These are phyloP conservation scores for Leccinum variabile DNA, from an alignment of 1,284 basidiomycete genomes.

Conservation along the genomic window DNA sequence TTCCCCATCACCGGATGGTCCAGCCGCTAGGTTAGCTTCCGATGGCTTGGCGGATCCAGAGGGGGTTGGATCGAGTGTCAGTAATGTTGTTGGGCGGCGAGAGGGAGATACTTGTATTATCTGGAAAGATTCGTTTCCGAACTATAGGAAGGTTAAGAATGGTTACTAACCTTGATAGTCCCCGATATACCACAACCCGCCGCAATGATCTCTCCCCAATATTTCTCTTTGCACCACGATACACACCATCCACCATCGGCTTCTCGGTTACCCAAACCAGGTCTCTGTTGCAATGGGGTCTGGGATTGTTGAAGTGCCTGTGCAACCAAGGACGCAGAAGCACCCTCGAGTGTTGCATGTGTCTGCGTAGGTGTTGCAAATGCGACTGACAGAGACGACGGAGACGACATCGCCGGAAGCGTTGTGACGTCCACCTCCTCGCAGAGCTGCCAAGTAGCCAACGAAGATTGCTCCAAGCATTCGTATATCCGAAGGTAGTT, in stretches of 20 bases:
- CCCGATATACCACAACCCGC: constrained; percentile 72
- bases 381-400: constrained; percentile 49
- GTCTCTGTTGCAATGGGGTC: constrained; percentile 43
- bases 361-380: constrained; percentile 71
- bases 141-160: not conserved
- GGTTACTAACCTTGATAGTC: constrained; percentile 63
- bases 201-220: constrained; percentile 89
- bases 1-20: constrained; percentile 32
- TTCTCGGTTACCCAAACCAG: constrained; percentile 65
- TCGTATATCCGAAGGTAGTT: constrained; percentile 86
- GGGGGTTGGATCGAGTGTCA: constrained; percentile 44
- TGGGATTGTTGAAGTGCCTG: constrained; percentile 62
- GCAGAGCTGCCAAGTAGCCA: constrained; percentile 76
- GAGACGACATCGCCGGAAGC: constrained; percentile 48
- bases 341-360: constrained; percentile 51
- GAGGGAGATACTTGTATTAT: constrained; percentile 62
- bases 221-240: constrained; percentile 91
- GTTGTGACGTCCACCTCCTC: constrained; percentile 78
- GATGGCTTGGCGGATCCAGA: constrained; percentile 21
- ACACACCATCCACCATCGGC: constrained; percentile 91
- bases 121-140: constrained; percentile 31
- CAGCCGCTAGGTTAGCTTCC: constrained; percentile 27
- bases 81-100: constrained; percentile 45
- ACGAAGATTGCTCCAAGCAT: constrained; percentile 80
- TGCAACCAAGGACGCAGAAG: constrained; percentile 57